Base-by-base conservation (phyloP, 495 filamentous ascomycete genomes). In the Aspergillus ellipticus region DNA sequence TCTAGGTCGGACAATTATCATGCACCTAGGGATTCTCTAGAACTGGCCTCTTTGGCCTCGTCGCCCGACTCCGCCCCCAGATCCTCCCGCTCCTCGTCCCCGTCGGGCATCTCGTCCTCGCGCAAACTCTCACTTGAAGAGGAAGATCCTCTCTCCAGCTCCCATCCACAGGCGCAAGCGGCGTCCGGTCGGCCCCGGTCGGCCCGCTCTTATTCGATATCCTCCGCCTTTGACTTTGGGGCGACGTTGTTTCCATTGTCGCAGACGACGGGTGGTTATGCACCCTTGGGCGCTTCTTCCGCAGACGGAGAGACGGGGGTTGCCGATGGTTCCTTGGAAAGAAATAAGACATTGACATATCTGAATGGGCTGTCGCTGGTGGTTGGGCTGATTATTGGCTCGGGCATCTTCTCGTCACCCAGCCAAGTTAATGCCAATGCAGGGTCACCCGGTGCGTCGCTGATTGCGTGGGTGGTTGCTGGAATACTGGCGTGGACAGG, bases 401-500 rank as follows among this genome's bases (percentile, higher is more conserved):
- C 89, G 16, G 94, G 94, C 2, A 97, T 98, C 63, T 98, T 98
- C 73, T 93, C 90, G 9, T 92, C 90, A 26, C 94, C 94, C 0
- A 90, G 89, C 58, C 91, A 96, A 72, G 95, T 98, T 61, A 96
- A 96, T 65, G 80, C 80, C 51, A 93, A 96, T 70, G 92, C 87
- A 22, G 95, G 95, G 21, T 96, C 93, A 24, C 92, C 93, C 2
- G 94, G 94, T 5, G 92, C 91, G 46, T 85, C 91, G 6, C 75
- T 98, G 51, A 82, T 97, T 17, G 85, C 96, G 6, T 98, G 94
- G 94, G 78, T 80, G 4, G 82, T 98, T 41, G 94, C 95, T 3
- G 94, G 94, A 2, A 61, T 97, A 9, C 71, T 98, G 49, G 93
- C 92, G 0, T 98, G 94, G 94, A 98, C 94, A 2, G 94, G 94